A percentile compares a stretch with the other conserved stretches of the same genome.
Evolutionary conservation across 208 protist species (phyloP).

Genomic region (Leishmania guyanensis): DNA sequence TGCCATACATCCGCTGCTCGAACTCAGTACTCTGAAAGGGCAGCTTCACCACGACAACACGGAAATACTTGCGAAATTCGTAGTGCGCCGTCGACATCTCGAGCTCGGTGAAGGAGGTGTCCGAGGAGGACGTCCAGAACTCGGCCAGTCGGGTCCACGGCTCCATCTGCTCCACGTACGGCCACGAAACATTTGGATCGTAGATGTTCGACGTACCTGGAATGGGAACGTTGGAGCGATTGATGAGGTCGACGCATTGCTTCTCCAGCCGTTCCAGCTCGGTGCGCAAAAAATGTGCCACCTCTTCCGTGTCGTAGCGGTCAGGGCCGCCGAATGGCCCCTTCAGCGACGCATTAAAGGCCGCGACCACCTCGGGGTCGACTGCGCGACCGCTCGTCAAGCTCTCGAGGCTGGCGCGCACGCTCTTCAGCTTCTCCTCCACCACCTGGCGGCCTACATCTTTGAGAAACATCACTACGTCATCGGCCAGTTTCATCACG

Average conservation of each 20-base stretch:
- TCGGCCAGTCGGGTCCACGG: conserved; percentile 88
- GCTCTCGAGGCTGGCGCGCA: conserved; percentile 62
- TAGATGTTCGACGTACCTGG: conserved; percentile 80
- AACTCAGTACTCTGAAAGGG: conserved; percentile 91
- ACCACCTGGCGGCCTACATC: conserved; percentile 78
- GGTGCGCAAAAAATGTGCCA: conserved; percentile 78
- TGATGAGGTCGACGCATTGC: conserved; percentile 80
- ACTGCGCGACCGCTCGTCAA: conserved; percentile 35
- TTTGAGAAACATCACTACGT: conserved; percentile 86
- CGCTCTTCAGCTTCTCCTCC: conserved; percentile 70
- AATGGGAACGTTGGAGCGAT: conserved; percentile 82
- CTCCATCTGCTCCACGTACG: conserved; percentile 82
- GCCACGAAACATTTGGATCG: conserved; percentile 84
- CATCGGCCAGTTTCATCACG: conserved; percentile 86
- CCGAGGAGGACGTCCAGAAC: conserved; percentile 89
- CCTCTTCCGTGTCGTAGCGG: conserved; percentile 75
- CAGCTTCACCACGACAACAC: conserved; percentile 83
- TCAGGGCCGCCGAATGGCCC: conserved; percentile 72
- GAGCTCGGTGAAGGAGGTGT: conserved; percentile 84
- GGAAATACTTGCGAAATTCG: conserved; percentile 91
- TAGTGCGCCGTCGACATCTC: conserved; percentile 92
- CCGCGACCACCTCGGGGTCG: conserved; percentile 63
- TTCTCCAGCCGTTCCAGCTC: conserved; percentile 76
- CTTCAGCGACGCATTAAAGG: conserved; percentile 56
- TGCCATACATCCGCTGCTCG: conserved; percentile 89